Evolutionary conservation across 345 rosid species (phyloP).

Genomic region (Citrus hindsii): DNA sequence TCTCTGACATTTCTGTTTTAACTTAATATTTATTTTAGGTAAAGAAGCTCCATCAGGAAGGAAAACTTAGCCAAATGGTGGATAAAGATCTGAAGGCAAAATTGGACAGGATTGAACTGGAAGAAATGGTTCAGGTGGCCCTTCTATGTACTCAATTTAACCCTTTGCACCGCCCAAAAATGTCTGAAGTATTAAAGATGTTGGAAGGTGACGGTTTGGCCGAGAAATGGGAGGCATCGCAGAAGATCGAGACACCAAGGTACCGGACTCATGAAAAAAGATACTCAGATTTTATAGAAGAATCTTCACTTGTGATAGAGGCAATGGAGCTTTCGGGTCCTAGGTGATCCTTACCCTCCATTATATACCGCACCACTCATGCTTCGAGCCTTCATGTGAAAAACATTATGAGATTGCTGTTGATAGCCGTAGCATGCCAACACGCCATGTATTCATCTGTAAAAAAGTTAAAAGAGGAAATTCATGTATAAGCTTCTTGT

Average conservation of each 20-base stretch:
- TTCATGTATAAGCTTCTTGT: slow-evolving; percentile 20
- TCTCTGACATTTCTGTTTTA: background rate
- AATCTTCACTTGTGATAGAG: slow-evolving; percentile 84
- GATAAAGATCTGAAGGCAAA: slow-evolving; percentile 70
- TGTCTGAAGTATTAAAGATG: slow-evolving; percentile 76
- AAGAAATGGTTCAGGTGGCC: slow-evolving; percentile 77
- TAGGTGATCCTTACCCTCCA: slow-evolving; percentile 32
- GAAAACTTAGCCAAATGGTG: slow-evolving; percentile 62
- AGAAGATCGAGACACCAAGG: slow-evolving; percentile 52
- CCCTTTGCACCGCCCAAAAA: slow-evolving; percentile 70
- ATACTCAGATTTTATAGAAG: slow-evolving; percentile 83
- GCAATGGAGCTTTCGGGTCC: slow-evolving; percentile 99
- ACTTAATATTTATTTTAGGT: slow-evolving; percentile 42
- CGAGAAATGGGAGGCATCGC: slow-evolving; percentile 79
- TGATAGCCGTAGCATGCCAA: slow-evolving; percentile 28
- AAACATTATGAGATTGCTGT: slow-evolving; percentile 19
- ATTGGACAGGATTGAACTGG: slow-evolving; percentile 66
- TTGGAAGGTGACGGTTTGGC: slow-evolving; percentile 84
- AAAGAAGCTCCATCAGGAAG: slow-evolving; percentile 84
- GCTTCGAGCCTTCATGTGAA: slow-evolving; percentile 7
- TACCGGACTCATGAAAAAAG: slow-evolving; percentile 39
- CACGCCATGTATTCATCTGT: slow-evolving; percentile 42
- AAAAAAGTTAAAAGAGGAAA: slow-evolving; percentile 29
- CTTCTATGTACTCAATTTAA: slow-evolving; percentile 74
- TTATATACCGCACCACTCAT: background rate